Evolutionary conservation across 1,139 yeast genomes (phyloP).

Genomic region (Diutina sp.): DNA sequence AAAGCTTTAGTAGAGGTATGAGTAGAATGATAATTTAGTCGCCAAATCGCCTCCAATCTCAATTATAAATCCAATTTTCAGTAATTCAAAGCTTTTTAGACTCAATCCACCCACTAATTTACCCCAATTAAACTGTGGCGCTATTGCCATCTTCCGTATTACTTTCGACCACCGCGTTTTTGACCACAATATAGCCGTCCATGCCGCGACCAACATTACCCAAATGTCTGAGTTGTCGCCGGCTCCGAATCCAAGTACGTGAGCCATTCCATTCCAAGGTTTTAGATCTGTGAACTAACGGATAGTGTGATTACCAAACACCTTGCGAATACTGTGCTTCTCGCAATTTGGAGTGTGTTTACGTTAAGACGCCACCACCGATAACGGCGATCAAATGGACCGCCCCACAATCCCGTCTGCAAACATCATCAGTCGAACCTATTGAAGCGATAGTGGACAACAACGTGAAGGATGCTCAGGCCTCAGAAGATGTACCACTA

Average conservation of each 20-base stretch:
- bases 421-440: background rate
- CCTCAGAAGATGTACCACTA: background rate
- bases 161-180: too few species aligned
- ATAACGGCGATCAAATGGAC: background rate
- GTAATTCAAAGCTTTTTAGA: too few species aligned
- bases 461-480: too few species aligned
- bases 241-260: background rate
- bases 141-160: too few species aligned
- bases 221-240: background rate
- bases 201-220: background rate
- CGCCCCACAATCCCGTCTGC: background rate
- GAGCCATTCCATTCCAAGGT: background rate
- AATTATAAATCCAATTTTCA: too few species aligned
- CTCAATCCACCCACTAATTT: too few species aligned
- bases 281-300: background rate
- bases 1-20: background rate
- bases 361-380: background rate
- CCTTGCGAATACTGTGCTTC: constrained; percentile 1
- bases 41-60: too few species aligned
- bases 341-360: background rate
- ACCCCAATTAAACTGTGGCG: too few species aligned
- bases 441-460: background rate
- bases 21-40: too few species aligned
- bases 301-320: background rate
- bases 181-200: background rate